Conservation (phyloP, 192 early-diverging fungal species). For the Geranomyces michiganensis region DNA sequence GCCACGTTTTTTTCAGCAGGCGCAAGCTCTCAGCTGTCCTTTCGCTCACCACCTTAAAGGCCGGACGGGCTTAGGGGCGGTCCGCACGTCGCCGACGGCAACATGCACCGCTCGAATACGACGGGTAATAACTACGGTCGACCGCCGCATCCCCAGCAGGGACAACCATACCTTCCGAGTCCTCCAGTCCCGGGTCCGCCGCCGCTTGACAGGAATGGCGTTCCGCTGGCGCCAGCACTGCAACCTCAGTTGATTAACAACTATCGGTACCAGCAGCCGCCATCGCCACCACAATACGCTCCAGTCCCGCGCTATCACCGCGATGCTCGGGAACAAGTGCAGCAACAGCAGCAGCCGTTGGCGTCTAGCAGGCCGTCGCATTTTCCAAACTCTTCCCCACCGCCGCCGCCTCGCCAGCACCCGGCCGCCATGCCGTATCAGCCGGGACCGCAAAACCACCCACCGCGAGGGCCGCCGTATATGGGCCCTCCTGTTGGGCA, state of each 20-base stretch:
- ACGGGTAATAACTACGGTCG: too few relatives aligned
- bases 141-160: too few relatives aligned
- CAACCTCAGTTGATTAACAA: conserved; percentile 2
- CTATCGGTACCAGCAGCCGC: conserved; percentile 4
- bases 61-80: too few relatives aligned
- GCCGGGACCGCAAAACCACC: not conserved
- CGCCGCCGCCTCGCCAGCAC: not conserved
- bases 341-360: not conserved
- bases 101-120: too few relatives aligned
- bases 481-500: not conserved
- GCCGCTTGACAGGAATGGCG: not conserved
- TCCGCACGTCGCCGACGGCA: too few relatives aligned
- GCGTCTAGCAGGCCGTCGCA: not conserved
- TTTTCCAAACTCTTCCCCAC: not conserved
- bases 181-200: too few relatives aligned
- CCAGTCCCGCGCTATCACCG: conserved; percentile 1
- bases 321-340: not conserved
- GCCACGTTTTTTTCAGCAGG: too few relatives aligned
- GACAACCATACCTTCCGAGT: too few relatives aligned
- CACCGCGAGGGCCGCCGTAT: not conserved
- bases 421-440: not conserved
- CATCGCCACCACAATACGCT: not conserved
- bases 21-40: too few relatives aligned
- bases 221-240: not conserved
- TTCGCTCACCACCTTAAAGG: too few relatives aligned